Conservation (phyloP, 108 stramenopile genomes). For the Nitzschia palea region DNA sequence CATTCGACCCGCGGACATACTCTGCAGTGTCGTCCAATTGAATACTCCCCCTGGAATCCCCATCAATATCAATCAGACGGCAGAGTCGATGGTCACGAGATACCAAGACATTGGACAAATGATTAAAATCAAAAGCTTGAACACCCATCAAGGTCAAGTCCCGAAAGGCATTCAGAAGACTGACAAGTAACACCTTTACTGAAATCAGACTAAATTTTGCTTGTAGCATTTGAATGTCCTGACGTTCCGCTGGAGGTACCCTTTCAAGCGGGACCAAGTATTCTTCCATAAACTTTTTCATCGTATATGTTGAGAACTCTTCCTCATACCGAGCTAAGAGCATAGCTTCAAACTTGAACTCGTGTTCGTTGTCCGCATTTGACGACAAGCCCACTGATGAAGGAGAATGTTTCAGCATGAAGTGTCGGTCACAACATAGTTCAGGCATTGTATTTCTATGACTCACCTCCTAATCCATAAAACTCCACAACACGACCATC, state of each 20-base stretch:
- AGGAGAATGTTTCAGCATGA: too few species aligned
- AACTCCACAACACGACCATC: slow-evolving; percentile 73
- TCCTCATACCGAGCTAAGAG: slow-evolving; percentile 68
- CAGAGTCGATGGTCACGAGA: slow-evolving; percentile 64
- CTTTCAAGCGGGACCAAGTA: slow-evolving; percentile 29
- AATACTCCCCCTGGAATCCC: slow-evolving; percentile 47
- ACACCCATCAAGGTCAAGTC: slow-evolving; percentile 76
- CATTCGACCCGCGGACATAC: slow-evolving; percentile 28
- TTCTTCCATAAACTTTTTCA: slow-evolving; percentile 71
- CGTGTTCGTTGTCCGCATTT: slow-evolving; percentile 60
- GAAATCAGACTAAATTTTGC: slow-evolving; percentile 56
- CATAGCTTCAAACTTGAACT: slow-evolving; percentile 73
- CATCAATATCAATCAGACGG: slow-evolving; percentile 68
- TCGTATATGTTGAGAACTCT: slow-evolving; percentile 69
- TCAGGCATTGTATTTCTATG: too few species aligned
- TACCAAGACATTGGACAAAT: slow-evolving; percentile 73
- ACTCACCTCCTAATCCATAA: slow-evolving; percentile 58
- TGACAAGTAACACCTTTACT: slow-evolving; percentile 69
- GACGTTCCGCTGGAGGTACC: neutral
- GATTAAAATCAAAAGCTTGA: slow-evolving; percentile 76
- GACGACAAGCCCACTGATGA: slow-evolving; percentile 51
- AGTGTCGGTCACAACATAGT: too few species aligned
- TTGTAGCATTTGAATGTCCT: slow-evolving; percentile 39
- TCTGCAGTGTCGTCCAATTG: slow-evolving; percentile 32
- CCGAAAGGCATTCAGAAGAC: slow-evolving; percentile 65